phyloP scores from a whole-genome alignment of 2,329 filamentous ascomycete species.

The Penicillium rolfsii region DNA sequence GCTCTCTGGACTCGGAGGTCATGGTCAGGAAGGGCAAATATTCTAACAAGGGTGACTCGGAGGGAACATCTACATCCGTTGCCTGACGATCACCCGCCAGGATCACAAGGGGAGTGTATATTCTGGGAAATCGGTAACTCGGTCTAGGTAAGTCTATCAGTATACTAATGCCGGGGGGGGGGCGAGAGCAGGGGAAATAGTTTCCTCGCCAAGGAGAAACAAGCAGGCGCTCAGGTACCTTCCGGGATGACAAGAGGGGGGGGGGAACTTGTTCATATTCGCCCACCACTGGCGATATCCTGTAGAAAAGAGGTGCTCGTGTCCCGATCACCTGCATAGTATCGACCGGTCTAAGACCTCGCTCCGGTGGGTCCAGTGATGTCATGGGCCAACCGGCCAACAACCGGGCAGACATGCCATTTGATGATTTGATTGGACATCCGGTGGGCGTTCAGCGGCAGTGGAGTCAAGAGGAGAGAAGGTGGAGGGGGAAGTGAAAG shows the following conservation, averaged over 20 bases:
- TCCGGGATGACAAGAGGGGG: neutral
- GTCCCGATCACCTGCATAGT: constrained; percentile 28
- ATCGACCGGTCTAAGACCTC: constrained; percentile 39
- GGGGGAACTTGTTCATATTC: neutral
- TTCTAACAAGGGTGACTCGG: neutral
- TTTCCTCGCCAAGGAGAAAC: constrained; percentile 14
- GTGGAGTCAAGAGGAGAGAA: neutral
- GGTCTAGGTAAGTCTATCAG: constrained; percentile 2
- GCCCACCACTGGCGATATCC: neutral
- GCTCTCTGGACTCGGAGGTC: neutral
- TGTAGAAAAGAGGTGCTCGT: constrained; percentile 4
- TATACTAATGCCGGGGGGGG: neutral
- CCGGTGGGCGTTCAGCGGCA: neutral
- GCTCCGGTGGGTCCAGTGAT: constrained; percentile 29
- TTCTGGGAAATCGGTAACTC: neutral
- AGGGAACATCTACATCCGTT: constrained; percentile 17
- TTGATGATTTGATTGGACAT: neutral
- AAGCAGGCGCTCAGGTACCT: constrained; percentile 9
- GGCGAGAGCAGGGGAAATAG: constrained; percentile 13
- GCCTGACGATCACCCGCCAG: constrained; percentile 31
- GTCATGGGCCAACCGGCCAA: constrained; percentile 23
- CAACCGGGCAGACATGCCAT: constrained; percentile 15
- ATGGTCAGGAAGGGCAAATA: neutral
- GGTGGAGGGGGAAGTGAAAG: neutral
- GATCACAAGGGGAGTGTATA: constrained; percentile 14